Base-by-base conservation (phyloP, 2,329 filamentous ascomycete genomes). In the Aspergillus fructus region DNA sequence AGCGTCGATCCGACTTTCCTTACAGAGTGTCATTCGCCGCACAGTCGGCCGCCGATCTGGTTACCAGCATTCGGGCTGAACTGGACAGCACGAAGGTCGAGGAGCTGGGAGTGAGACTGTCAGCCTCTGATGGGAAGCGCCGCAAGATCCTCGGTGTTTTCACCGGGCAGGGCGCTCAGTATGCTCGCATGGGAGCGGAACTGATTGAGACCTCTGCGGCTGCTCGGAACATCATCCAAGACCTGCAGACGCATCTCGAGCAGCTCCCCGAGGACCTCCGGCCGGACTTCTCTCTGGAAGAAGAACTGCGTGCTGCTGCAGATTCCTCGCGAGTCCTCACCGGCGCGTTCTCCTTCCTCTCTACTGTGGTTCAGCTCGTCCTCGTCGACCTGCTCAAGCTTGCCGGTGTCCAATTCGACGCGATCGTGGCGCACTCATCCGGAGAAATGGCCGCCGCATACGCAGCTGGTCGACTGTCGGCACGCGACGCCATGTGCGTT, bases 361-460 rank as follows among this genome's bases (percentile, higher is more conserved):
- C 68, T 27, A 69, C 68, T 5, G 65, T 62, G 2, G 37, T 73
- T 7, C 71, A 74, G 39, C 57, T 74, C 9, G 70, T 65, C 0
- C 51, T 74, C 0, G 63, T 73, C 1, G 66, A 72, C 46, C 58
- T 72, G 7, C 45, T 74, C 1, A 9, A 56, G 54, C 1, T 61
- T 8, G 69, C 64, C 61, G 53, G 58, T 33, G 63, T 74, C n/a
- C 58, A 56, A 5, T 67, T 69, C 8, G 56, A 45, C 13, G 52
- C 52, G 5, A 68, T 73, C 3, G 61, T 55, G 0, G 71, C 70
- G 3, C 70, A 73, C 39, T 71, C 69, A 0, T 69, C 66, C 2
- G 71, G 71, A 11, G 71, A 74, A 46, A 70, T 80, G 33, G 77
- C 74, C 0, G 77, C 78, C 0, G 77, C 77, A 4, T 82, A 56